phyloP scores from a whole-genome alignment of 2,329 filamentous ascomycete genomes.

The Colletotrichum gloeosporioides region DNA sequence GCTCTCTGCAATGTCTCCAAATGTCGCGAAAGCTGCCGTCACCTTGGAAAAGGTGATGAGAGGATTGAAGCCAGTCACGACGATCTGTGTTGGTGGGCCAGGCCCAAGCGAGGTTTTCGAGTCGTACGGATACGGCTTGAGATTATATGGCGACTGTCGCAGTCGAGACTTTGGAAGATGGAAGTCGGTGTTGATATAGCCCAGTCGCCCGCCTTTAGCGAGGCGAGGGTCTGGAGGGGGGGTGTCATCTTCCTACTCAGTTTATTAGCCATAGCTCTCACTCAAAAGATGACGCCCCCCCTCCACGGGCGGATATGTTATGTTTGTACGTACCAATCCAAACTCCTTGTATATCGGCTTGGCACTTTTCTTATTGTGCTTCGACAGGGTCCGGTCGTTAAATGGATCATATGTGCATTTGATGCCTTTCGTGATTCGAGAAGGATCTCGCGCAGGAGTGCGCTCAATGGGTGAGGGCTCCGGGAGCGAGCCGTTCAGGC shows the following conservation, averaged over 20 bases:
- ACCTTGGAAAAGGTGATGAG: constrained; percentile 81
- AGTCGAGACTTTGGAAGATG: constrained; percentile 74
- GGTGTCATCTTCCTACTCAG: constrained; percentile 78
- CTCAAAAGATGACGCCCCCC: constrained; percentile 68
- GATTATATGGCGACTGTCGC: constrained; percentile 76
- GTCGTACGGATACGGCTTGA: constrained; percentile 85
- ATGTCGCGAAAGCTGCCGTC: constrained; percentile 76
- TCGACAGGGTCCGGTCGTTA: constrained; percentile 55
- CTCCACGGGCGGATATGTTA: constrained; percentile 42
- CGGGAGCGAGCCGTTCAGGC: constrained; percentile 36
- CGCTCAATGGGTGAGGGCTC: constrained; percentile 41
- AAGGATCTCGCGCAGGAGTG: constrained; percentile 62
- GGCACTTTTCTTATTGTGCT: constrained; percentile 58
- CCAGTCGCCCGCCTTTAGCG: constrained; percentile 67
- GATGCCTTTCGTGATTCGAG: constrained; percentile 57
- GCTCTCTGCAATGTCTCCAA: constrained; percentile 87
- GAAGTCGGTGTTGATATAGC: constrained; percentile 73
- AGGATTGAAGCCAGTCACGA: constrained; percentile 96
- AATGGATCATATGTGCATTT: constrained; percentile 68
- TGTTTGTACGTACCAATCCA: constrained; percentile 67
- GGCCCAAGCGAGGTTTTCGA: constrained; percentile 83
- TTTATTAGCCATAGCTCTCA: constrained; percentile 63
- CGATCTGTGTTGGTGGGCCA: constrained; percentile 86
- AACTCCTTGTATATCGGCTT: constrained; percentile 69
- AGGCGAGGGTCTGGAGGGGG: constrained; percentile 84